These are phyloP conservation scores for Obelidium mucronatum DNA, from an alignment of 192 early-diverging fungal species.

Conservation along the genomic window DNA sequence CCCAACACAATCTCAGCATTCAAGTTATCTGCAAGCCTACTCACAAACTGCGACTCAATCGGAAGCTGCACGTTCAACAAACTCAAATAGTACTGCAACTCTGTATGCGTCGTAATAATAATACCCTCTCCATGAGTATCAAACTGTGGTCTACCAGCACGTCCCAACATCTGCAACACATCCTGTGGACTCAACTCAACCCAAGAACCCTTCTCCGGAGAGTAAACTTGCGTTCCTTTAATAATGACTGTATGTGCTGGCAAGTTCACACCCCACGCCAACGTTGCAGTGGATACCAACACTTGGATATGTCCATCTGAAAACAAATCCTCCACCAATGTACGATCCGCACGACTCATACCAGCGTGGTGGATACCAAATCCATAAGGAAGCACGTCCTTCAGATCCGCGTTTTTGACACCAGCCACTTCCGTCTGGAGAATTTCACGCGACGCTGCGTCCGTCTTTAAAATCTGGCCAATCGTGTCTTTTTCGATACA, in stretches of 20 bases:
- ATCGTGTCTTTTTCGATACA: constrained; percentile 88
- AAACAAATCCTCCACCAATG: constrained; percentile 94
- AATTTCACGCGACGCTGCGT: constrained; percentile 85
- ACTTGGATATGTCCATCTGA: constrained; percentile 90
- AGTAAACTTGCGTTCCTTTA: constrained; percentile 98
- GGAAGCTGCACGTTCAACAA: constrained; percentile 95
- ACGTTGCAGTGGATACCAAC: constrained; percentile 93
- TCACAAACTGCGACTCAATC: constrained; percentile 95
- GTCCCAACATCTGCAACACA: constrained; percentile 97
- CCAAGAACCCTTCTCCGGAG: constrained; percentile 94
- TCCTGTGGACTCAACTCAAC: constrained; percentile 95
- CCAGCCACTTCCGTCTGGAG: constrained; percentile 80
- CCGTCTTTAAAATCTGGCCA: constrained; percentile 80
- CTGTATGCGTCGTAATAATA: constrained; percentile 91
- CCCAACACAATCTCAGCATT: constrained; percentile 98
- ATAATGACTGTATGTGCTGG: constrained; percentile 98
- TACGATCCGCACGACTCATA: constrained; percentile 90
- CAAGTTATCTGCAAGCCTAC: constrained; percentile 85
- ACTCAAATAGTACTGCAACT: constrained; percentile 95
- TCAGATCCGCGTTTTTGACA: constrained; percentile 83
- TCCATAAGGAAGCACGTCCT: constrained; percentile 92
- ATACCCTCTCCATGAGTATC: constrained; percentile 96
- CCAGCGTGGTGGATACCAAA: constrained; percentile 98
- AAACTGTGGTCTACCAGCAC: constrained; percentile 96
- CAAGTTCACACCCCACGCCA: constrained; percentile 99